phyloP scores from a whole-genome alignment of 73 alveolate genomes.

The Paramecium primaurelia region DNA sequence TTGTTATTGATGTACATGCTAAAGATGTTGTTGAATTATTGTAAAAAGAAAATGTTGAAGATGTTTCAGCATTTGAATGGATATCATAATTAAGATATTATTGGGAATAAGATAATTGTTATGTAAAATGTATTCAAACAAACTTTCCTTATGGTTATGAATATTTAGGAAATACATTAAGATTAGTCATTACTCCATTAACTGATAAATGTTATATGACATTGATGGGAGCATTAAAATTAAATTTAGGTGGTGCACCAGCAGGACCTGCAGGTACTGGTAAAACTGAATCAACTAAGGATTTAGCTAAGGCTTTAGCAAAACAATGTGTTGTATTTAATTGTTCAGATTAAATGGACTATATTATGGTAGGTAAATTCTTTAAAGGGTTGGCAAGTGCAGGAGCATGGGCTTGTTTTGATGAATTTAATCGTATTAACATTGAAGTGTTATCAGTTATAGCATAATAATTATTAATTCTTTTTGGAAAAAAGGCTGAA shows the following conservation, averaged over 20 bases:
- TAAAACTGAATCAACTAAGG: constrained; percentile 78
- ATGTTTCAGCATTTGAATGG: constrained; percentile 98
- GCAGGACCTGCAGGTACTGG: constrained; percentile 86
- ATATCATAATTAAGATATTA: constrained; percentile 98
- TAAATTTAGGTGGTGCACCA: constrained; percentile 77
- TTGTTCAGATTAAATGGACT: constrained; percentile 82
- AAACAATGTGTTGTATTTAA: constrained; percentile 68
- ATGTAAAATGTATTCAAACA: constrained; percentile 96
- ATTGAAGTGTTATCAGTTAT: constrained; percentile 80
- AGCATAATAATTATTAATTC: constrained; percentile 77
- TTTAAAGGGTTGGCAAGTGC: constrained; percentile 80
- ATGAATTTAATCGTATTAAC: constrained; percentile 81
- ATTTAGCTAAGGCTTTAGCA: constrained; percentile 72
- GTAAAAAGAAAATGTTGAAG: constrained; percentile 79
- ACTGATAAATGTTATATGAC: constrained; percentile 78
- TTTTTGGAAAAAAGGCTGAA: constrained; percentile 85
- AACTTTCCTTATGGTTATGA: constrained; percentile 88
- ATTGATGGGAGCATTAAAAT: constrained; percentile 74
- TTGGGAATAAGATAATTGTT: constrained; percentile 98
- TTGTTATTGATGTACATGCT: constrained; percentile 95
- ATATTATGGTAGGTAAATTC: constrained; percentile 74
- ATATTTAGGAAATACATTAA: constrained; percentile 74
- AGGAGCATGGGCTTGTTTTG: constrained; percentile 84
- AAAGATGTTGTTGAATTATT: constrained; percentile 96
- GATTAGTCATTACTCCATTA: constrained; percentile 73